A percentile compares a stretch with the other conserved stretches of the same genome.
phyloP scores from a whole-genome alignment of 768 basidiomycete species.

The Collybia nuda region DNA sequence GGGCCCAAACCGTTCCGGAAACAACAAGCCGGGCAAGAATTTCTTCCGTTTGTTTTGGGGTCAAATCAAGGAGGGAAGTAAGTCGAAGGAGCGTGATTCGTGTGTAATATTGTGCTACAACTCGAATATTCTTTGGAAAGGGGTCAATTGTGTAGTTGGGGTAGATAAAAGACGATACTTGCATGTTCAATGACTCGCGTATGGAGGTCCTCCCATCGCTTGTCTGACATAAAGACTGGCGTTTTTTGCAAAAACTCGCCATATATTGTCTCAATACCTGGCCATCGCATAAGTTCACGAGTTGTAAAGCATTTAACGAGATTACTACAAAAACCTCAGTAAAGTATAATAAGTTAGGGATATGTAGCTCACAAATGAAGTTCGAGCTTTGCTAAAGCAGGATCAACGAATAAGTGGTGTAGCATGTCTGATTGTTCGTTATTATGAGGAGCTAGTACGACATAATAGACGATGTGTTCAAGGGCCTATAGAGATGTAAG shows the following conservation, averaged over 20 bases:
- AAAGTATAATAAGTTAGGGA: neutral
- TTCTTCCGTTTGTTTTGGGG: slow-evolving; percentile 80
- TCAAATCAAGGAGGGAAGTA: slow-evolving; percentile 84
- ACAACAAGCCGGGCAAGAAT: slow-evolving; percentile 89
- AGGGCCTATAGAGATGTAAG: slow-evolving; percentile 58
- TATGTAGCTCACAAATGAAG: slow-evolving; percentile 69
- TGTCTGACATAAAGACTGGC: slow-evolving; percentile 73
- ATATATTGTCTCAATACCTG: slow-evolving; percentile 86
- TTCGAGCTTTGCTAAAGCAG: slow-evolving; percentile 77
- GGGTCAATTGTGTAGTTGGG: neutral
- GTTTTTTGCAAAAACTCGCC: slow-evolving; percentile 81
- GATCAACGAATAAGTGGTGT: slow-evolving; percentile 79
- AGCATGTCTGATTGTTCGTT: slow-evolving; percentile 99
- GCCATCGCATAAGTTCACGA: slow-evolving; percentile 95
- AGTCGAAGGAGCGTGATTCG: slow-evolving; percentile 85
- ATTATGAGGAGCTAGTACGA: slow-evolving; percentile 89
- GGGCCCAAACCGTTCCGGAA: slow-evolving; percentile 89
- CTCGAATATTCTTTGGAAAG: slow-evolving; percentile 81
- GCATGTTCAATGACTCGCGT: slow-evolving; percentile 97
- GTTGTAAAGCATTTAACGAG: slow-evolving; percentile 94
- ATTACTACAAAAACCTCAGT: slow-evolving; percentile 54
- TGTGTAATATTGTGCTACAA: slow-evolving; percentile 92
- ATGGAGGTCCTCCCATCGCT: slow-evolving; percentile 94
- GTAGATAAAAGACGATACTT: slow-evolving; percentile 25
- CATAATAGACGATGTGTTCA: slow-evolving; percentile 93